Evolutionary conservation across 2,329 filamentous ascomycete genomes (phyloP), one percentile per base, ranked within the genome.

Genomic region (Pseudogymnoascus sp.): DNA sequence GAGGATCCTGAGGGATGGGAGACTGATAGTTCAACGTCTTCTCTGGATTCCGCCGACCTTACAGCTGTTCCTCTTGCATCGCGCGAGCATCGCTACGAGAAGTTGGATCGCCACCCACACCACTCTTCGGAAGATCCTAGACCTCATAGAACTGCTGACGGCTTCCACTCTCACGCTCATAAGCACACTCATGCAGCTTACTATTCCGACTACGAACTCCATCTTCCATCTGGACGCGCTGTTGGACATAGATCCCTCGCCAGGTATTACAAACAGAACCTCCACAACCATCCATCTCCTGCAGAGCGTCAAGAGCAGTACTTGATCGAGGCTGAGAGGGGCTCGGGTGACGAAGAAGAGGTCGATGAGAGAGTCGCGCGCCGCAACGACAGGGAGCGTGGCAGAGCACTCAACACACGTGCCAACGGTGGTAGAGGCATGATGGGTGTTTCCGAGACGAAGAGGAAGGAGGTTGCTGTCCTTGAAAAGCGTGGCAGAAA

Each of bases 201-300:
- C 75, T 88, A 96, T 72, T 91, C 96, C 70, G 95, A 99, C 50
- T 93, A 91, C 71, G 95, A 98, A 75, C 83, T 99, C 61, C 92
- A 99, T 72, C 84, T 99, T 11, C 95, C 95, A 1, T 91, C 89
- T 4, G 95, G 95, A 61, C 89, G 90, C 65, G 89, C 90, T 6
- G 92, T 96, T 38, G 95, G 95, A 40, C 95, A 99, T 75, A 86
- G 95, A 59, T 95, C 91, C 6, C 78, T 96, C 62, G 89, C 90
- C 72, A 87, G 84, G 69, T 98, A 98, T 78, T 99, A 87, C 79
- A 88, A 91, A 65, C 95, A 99, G 78, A 98, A 98, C 76, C 81
- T 99, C 46, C 87, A 89, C 75, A 90, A 86, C 75, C 89, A 96
- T 74, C 92, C 92, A 1, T 87, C 89, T 2, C 78, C 87, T 0